Evolutionary conservation across 768 basidiomycete species (phyloP), one percentile per base, ranked within the genome.

Genomic region (Hysterangium stoloniferum): DNA sequence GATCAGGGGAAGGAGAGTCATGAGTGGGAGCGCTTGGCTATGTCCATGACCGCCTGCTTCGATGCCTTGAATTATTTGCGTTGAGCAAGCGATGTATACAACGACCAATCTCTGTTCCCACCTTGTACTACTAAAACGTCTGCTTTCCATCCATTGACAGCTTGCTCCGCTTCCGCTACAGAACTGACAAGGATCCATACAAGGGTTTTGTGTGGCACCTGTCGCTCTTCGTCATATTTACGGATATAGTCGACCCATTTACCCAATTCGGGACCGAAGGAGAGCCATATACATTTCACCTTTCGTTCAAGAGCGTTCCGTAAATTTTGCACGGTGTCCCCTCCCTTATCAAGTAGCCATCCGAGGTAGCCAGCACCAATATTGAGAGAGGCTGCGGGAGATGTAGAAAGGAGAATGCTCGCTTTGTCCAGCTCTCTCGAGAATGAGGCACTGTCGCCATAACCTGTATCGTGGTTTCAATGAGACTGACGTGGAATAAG

Each of bases 51-150:
- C 88, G 6, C 89, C 88, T 31, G 85, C 76, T 65, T 92, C 89
- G 49, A 71, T 77, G 4, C 88, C 88, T 90, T 59, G 31, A 51
- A 13, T 50, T 25, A 4, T 43, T 6, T 9, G 8, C 2, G 35
- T 20, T 19, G 15, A 48, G n/a, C 13, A n/a, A n/a, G 6, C n/a
- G 20, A 24, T 9, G n/a, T 32, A 27, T 25, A 15, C 28, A 35
- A 20, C 38, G 22, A 4, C 11, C 13, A 5, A 11, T 41, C 8
- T 9, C 6, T 37, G n/a, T 13, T 3, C 7, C 5, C 48, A 86
- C 88, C 86, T 78, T 92, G 89, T 2, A 77, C 82, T 12, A 91
- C 79, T 50, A 91, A 64, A 32, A 81, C 76, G 61, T 92, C 89
- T 8, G 71, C 78, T 56, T 79, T 76, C 78, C 80, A 86, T 15